These are phyloP conservation scores for Coniosporium apollinis DNA, from an alignment of 495 filamentous ascomycete species.

Conservation along the genomic window DNA sequence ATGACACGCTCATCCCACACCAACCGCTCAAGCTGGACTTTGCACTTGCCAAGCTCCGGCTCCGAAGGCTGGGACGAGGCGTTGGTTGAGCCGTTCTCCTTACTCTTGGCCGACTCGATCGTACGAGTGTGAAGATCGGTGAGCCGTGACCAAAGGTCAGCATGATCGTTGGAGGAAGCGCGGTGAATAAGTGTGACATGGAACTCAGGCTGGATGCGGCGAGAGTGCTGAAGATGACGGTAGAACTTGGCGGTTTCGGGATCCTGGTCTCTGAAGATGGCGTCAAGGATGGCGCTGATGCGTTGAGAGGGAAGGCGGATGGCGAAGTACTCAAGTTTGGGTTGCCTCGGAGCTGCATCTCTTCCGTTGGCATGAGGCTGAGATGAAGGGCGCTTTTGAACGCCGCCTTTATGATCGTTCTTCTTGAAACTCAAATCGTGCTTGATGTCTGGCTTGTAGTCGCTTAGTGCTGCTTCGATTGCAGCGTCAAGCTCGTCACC, in stretches of 20 bases:
- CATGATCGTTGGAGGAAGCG: constrained; percentile 35
- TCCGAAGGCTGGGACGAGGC: constrained; percentile 9
- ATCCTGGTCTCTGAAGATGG: constrained; percentile 39
- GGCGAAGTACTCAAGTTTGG: constrained; percentile 70
- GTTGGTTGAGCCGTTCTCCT: constrained; percentile 1
- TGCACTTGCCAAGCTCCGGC: constrained; percentile 32
- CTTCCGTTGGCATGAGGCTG: background rate
- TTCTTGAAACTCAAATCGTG: too few relatives aligned
- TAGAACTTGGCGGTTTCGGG: constrained; percentile 46
- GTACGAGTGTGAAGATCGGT: constrained; percentile 19
- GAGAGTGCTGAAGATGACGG: constrained; percentile 49
- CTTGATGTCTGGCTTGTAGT: constrained; percentile 61
- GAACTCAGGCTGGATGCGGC: constrained; percentile 69
- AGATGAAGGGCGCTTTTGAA: background rate
- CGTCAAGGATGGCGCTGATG: constrained; percentile 45
- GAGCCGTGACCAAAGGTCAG: constrained; percentile 58
- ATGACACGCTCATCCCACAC: constrained; percentile 74
- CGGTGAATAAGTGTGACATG: constrained; percentile 90
- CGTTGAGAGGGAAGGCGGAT: constrained; percentile 43
- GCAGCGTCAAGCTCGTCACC: constrained; percentile 64
- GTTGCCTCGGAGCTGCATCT: constrained; percentile 15
- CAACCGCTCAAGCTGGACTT: constrained; percentile 46
- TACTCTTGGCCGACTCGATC: constrained; percentile 4
- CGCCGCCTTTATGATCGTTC: background rate
- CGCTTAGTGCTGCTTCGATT: constrained; percentile 54